Evolutionary conservation across 495 filamentous ascomycete species (phyloP).

Genomic region (Astrothelium macrocarpum): DNA sequence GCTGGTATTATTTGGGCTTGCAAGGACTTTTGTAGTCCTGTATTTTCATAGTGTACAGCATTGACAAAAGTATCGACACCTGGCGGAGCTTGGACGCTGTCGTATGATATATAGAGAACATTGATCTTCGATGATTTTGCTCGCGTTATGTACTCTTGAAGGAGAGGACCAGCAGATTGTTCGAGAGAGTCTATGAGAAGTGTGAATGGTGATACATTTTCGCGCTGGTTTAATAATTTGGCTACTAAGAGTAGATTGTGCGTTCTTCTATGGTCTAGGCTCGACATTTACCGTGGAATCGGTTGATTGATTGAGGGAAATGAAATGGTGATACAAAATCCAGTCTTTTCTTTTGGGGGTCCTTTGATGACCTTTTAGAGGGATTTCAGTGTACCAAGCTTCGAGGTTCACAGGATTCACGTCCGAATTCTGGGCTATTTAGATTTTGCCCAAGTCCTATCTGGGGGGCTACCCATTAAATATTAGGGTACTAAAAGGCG

Average conservation of each 20-base stretch:
- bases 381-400: no score
- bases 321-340: no score
- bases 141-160: conserved; percentile 63
- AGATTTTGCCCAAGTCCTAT: no score
- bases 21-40: neutral
- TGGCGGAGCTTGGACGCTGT: neutral
- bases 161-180: conserved; percentile 62
- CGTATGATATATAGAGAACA: neutral
- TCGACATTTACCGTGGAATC: conserved; percentile 14
- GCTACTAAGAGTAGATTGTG: conserved; percentile 83
- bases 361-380: no score
- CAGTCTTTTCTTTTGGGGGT: no score
- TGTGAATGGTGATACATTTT: conserved; percentile 77
- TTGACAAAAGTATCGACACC: neutral
- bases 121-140: conserved; percentile 40
- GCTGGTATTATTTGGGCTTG: neutral
- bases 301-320: neutral
- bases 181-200: conserved; percentile 76
- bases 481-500: no score
- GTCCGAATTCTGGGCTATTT: no score
- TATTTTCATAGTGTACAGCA: neutral
- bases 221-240: conserved; percentile 66
- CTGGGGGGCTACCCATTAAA: no score
- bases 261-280: conserved; percentile 53
- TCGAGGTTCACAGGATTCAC: no score